These are phyloP conservation scores for Chytriomyces hyalinus DNA, from an alignment of 192 early-diverging fungal genomes.

Conservation along the genomic window DNA sequence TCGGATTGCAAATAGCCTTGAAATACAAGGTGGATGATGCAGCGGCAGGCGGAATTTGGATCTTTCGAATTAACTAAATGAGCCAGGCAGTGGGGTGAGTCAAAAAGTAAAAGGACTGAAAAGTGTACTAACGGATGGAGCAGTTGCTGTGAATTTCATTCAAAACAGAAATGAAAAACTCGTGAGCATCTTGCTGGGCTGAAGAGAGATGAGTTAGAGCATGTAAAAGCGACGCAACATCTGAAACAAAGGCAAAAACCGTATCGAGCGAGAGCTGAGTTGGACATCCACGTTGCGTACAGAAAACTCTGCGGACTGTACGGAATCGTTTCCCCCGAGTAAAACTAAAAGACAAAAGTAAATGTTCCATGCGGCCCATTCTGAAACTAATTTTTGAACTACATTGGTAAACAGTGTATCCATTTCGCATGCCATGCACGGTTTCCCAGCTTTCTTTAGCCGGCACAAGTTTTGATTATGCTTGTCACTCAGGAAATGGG, in stretches of 20 bases:
- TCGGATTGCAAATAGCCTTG: slow-evolving; percentile 88
- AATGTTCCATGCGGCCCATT: background rate
- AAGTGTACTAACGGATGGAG: slow-evolving; percentile 16
- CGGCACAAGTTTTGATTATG: slow-evolving; percentile 75
- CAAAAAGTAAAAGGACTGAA: background rate
- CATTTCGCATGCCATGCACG: slow-evolving; percentile 94
- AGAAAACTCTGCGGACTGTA: slow-evolving; percentile 85
- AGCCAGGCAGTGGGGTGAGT: slow-evolving; percentile 31
- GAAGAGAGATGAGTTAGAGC: too few species aligned
- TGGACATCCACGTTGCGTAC: slow-evolving; percentile 87
- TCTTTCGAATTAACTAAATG: slow-evolving; percentile 24
- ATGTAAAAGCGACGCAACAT: too few species aligned
- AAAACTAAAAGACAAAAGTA: slow-evolving; percentile 53
- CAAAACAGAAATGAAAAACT: slow-evolving; percentile 90
- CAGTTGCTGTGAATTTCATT: slow-evolving; percentile 80
- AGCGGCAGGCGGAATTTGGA: slow-evolving; percentile 64
- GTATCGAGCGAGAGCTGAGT: slow-evolving; percentile 86
- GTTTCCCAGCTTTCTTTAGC: slow-evolving; percentile 41
- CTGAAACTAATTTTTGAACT: background rate
- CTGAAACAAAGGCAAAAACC: slow-evolving; percentile 1
- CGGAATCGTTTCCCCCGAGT: slow-evolving; percentile 70
- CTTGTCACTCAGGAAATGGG: slow-evolving; percentile 89
- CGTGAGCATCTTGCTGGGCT: slow-evolving; percentile 95
- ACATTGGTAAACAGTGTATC: slow-evolving; percentile 81
- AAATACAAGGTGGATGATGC: slow-evolving; percentile 90